These are phyloP conservation scores for Leucoagaricus sp. DNA, from an alignment of 1,284 basidiomycete species.

Conservation along the genomic window DNA sequence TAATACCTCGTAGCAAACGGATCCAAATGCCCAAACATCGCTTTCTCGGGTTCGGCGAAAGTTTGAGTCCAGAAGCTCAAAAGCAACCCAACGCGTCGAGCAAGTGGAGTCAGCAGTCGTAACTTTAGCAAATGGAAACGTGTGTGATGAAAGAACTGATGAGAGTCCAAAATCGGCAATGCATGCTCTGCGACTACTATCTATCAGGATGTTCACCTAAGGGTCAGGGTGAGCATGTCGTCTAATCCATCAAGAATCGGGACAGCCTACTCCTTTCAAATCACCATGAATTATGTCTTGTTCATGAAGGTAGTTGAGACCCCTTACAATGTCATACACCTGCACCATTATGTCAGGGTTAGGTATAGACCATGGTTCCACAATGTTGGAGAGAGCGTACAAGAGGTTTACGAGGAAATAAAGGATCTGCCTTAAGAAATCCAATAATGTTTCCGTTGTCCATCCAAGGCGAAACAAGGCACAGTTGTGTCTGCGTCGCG, in stretches of 20 bases:
- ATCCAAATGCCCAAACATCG: constrained; percentile 24
- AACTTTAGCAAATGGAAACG: background rate
- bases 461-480: constrained; percentile 37
- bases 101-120: constrained; percentile 1
- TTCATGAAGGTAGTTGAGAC: constrained; percentile 34
- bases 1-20: constrained; percentile 31
- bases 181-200: constrained; percentile 15
- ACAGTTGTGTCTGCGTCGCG: constrained; percentile 9
- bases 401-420: constrained; percentile 20
- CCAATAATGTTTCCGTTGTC: constrained; percentile 30
- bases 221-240: background rate
- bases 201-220: constrained; percentile 22
- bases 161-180: constrained; percentile 22
- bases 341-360: constrained; percentile 6
- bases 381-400: background rate
- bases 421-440: constrained; percentile 18
- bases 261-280: constrained; percentile 36
- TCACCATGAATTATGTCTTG: constrained; percentile 39
- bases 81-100: constrained; percentile 16
- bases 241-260: background rate
- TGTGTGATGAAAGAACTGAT: background rate
- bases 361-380: background rate
- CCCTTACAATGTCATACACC: constrained; percentile 30
- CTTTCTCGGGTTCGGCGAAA: background rate
- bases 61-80: constrained; percentile 19